Base-by-base conservation (phyloP, 2,329 filamentous ascomycete genomes). In the Myriangium duriaei region DNA sequence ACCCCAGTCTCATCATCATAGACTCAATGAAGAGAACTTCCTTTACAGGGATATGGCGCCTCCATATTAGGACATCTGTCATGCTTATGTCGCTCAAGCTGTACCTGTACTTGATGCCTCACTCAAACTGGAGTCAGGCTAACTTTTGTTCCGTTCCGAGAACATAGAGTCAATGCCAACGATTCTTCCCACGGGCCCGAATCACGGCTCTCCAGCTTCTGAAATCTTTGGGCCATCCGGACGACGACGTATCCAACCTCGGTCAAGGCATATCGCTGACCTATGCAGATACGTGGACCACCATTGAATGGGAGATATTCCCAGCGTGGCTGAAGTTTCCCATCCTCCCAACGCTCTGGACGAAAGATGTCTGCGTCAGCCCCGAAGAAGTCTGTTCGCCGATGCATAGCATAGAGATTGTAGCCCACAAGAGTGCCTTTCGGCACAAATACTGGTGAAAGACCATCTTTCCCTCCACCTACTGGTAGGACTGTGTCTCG, bases 221-320 rank as follows among this genome's bases (percentile, higher is more conserved):
- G 72, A 52, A 80, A 91, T 15, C 69, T 66, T 63, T 88, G 83
- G 52, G 86, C 72, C 46, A 88, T 51, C 31, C 82, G 65, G 17
- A 78, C 76, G 43, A 85, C 67, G 7, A 79, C 76, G 53, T 87
- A 87, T 18, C 64, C 64, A 64, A 81, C 81, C 64, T 87, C 80
- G 0, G 80, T 84, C 32, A 87, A 60, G 11, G 82, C 83, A 55
- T 86, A 88, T 57, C 87, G 80, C 65, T 88, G 53, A 1, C 51
- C 52, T 29, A 58, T 39, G 45, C 53, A 60, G 11, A 57, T 55
- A 9, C 56, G 33, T 9, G 56, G 47, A 4, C 55, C 56, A 11
- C 56, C 56, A 34, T 57, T 58, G 47, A 61, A 60, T 5, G 58
- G 58, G 30, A 59, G 33, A 39, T 56, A 60, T 35, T 56, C 52